phyloP scores from a whole-genome alignment of 768 basidiomycete species.

The Kwoniella dendrophila region DNA sequence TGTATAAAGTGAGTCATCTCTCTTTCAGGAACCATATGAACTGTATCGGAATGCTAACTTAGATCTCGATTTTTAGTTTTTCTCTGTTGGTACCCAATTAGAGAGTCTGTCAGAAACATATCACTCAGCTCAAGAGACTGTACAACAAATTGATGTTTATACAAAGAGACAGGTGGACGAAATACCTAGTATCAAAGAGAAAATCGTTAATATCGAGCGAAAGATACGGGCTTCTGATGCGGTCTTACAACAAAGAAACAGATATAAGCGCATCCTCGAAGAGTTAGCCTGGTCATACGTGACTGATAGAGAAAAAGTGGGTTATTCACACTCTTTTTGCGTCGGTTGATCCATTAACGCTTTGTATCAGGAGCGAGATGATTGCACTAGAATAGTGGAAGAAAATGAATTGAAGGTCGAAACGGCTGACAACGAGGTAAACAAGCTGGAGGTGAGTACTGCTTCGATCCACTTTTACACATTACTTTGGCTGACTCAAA shows the following conservation, averaged over 20 bases:
- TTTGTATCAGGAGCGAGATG: slow-evolving; percentile 2
- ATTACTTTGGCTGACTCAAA: neutral
- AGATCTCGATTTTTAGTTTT: slow-evolving; percentile 65
- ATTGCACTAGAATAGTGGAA: neutral
- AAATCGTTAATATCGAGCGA: slow-evolving; percentile 63
- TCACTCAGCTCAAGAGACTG: slow-evolving; percentile 71
- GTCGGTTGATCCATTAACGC: neutral
- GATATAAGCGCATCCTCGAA: slow-evolving; percentile 70
- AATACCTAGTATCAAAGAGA: slow-evolving; percentile 71
- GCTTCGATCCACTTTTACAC: neutral
- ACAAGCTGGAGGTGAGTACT: slow-evolving; percentile 52
- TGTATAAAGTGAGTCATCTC: slow-evolving; percentile 72
- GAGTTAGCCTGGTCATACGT: slow-evolving; percentile 83
- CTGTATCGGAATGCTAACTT: neutral
- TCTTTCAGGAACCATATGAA: neutral
- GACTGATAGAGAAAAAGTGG: slow-evolving; percentile 57
- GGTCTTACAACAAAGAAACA: slow-evolving; percentile 70
- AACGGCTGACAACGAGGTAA: slow-evolving; percentile 55
- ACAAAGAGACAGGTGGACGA: slow-evolving; percentile 56
- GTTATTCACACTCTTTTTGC: neutral
- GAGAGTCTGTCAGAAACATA: slow-evolving; percentile 86
- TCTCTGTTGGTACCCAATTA: slow-evolving; percentile 89
- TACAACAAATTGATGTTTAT: slow-evolving; percentile 63
- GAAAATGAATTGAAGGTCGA: slow-evolving; percentile 46
- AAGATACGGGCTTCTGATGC: slow-evolving; percentile 74